A percentile compares a stretch with the other conserved stretches of the same genome.
phyloP scores from a whole-genome alignment of 2,329 filamentous ascomycete species.

The Mycosphaerella arachidis region DNA sequence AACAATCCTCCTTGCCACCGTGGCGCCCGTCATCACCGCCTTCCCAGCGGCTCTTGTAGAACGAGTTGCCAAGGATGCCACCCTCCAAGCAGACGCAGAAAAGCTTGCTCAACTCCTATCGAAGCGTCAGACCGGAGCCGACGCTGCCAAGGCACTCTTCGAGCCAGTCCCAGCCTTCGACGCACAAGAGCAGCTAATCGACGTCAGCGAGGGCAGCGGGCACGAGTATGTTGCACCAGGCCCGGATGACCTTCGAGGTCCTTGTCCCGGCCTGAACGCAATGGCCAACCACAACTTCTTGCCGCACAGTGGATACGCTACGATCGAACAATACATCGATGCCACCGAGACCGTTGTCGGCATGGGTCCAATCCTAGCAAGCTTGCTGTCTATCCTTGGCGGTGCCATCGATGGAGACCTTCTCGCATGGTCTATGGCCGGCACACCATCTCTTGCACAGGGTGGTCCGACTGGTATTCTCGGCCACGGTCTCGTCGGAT shows the following conservation, averaged over 20 bases:
- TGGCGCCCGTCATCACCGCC: slow-evolving; percentile 2
- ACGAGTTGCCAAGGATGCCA: not conserved
- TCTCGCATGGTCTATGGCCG: slow-evolving; percentile 30
- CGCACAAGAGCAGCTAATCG: slow-evolving; percentile 26
- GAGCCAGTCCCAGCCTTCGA: slow-evolving; percentile 26
- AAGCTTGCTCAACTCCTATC: slow-evolving; percentile 15
- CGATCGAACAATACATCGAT: slow-evolving; percentile 29
- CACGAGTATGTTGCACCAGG: slow-evolving; percentile 29
- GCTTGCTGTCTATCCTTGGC: slow-evolving; percentile 33
- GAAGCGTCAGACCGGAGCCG: slow-evolving; percentile 18
- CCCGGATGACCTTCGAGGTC: slow-evolving; percentile 25
- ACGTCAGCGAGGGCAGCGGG: slow-evolving; percentile 21
- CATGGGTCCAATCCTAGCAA: slow-evolving; percentile 32
- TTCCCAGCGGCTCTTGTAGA: slow-evolving; percentile 3
- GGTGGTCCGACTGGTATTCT: slow-evolving; percentile 9
- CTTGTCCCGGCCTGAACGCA: slow-evolving; percentile 33
- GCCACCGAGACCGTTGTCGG: slow-evolving; percentile 28
- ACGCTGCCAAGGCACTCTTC: slow-evolving; percentile 20
- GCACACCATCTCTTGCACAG: slow-evolving; percentile 19
- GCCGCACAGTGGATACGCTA: slow-evolving; percentile 32
- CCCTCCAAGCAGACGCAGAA: not conserved
- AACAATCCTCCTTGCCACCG: not conserved
- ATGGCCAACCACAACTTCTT: slow-evolving; percentile 27
- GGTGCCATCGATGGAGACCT: slow-evolving; percentile 32
- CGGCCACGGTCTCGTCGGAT: slow-evolving; percentile 24